Evolutionary conservation across 2,329 filamentous ascomycete genomes (phyloP).

Genomic region (Xylariaceae sp.): DNA sequence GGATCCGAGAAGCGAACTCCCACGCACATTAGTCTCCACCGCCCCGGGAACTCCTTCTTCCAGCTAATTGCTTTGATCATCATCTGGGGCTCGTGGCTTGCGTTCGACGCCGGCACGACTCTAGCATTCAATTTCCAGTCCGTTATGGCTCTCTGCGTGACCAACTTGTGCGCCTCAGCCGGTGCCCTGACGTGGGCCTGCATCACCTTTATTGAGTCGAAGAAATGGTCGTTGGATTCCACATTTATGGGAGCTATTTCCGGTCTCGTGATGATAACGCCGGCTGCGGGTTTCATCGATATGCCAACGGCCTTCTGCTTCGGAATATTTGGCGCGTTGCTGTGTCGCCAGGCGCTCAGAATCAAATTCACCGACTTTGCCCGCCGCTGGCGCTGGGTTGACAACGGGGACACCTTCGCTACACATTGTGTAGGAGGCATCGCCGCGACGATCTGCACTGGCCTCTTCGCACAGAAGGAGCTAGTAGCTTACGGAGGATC

Average conservation of each 20-base stretch:
- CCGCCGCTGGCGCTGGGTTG: slow-evolving; percentile 52
- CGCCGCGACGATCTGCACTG: slow-evolving; percentile 52
- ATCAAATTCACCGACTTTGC: slow-evolving; percentile 56
- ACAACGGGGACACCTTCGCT: slow-evolving; percentile 58
- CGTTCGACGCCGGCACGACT: slow-evolving; percentile 54
- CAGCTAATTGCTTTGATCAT: slow-evolving; percentile 52
- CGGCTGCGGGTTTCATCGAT: slow-evolving; percentile 49
- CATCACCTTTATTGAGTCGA: slow-evolving; percentile 45
- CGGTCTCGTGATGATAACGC: slow-evolving; percentile 56
- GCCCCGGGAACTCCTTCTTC: slow-evolving; percentile 50
- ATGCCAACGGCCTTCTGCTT: slow-evolving; percentile 52
- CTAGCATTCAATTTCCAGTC: slow-evolving; percentile 53
- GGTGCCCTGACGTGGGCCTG: slow-evolving; percentile 51
- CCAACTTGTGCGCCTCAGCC: slow-evolving; percentile 51
- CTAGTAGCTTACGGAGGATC: slow-evolving; percentile 55
- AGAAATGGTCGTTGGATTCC: slow-evolving; percentile 49
- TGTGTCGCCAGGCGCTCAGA: slow-evolving; percentile 53
- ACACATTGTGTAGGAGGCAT: slow-evolving; percentile 57
- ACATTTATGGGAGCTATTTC: slow-evolving; percentile 57
- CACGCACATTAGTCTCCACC: slow-evolving; percentile 49
- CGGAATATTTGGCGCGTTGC: slow-evolving; percentile 48
- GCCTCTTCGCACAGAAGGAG: slow-evolving; percentile 52
- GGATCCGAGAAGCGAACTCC: slow-evolving; percentile 48
- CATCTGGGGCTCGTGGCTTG: slow-evolving; percentile 55
- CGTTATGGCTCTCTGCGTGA: slow-evolving; percentile 52